Evolutionary conservation across 805 yeast genomes (phyloP).

Genomic region (Hanseniaspora lindneri): DNA sequence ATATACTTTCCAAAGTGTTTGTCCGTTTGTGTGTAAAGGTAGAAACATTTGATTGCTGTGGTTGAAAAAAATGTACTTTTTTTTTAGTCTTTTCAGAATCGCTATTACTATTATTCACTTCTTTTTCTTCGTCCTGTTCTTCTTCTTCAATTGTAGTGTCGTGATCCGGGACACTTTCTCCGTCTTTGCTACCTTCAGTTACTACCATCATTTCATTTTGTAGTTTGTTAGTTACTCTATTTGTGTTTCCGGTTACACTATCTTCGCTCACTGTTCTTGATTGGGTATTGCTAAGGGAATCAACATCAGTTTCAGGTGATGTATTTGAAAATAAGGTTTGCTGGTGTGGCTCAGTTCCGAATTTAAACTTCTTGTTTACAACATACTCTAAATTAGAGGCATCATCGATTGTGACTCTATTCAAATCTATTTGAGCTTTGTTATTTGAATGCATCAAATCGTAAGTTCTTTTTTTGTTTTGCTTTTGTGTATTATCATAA

Average conservation of each 20-base stretch:
- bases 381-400: constrained; percentile 1
- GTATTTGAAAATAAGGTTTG: not conserved
- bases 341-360: not conserved
- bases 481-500: not conserved
- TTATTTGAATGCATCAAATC: constrained; percentile 14
- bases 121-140: no score
- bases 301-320: not conserved
- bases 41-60: no score
- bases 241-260: not conserved
- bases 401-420: not conserved
- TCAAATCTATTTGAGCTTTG: not conserved
- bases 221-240: not conserved
- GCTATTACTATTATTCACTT: not conserved
- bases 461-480: constrained; percentile 19
- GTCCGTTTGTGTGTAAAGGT: not conserved
- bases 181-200: not conserved
- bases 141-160: constrained; percentile 13
- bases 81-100: not conserved
- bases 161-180: not conserved
- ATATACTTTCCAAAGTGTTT: constrained; percentile 8
- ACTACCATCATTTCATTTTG: not conserved
- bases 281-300: not conserved
- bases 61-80: constrained; percentile 3
- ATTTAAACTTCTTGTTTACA: constrained; percentile 12
- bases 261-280: not conserved